Evolutionary conservation across 306 rosid genomes (phyloP).

Genomic region (Vigna nakashimae): DNA sequence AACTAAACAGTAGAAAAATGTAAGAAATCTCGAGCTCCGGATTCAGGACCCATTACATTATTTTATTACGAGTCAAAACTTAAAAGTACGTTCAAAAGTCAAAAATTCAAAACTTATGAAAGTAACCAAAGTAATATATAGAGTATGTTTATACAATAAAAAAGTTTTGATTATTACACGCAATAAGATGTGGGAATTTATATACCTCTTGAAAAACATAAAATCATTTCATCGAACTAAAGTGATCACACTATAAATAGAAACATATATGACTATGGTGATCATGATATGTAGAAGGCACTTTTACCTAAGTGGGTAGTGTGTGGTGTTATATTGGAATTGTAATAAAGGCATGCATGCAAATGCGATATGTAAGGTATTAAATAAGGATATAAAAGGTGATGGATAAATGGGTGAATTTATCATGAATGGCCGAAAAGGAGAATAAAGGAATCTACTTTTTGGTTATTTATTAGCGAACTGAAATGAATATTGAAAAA

Average conservation of each 20-base stretch:
- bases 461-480: slow-evolving; percentile 14
- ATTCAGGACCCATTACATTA: not conserved
- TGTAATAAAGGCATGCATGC: not conserved
- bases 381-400: not conserved
- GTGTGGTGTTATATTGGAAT: not conserved
- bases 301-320: slow-evolving; percentile 19
- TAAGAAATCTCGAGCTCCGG: not conserved
- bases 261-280: slow-evolving; percentile 6
- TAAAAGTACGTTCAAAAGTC: not conserved
- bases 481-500: not conserved
- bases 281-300: slow-evolving; percentile 3
- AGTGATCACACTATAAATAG: not conserved
- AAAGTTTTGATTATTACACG: not conserved
- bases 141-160: not conserved
- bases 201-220: too few relatives aligned
- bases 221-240: not conserved
- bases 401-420: slow-evolving; percentile 38
- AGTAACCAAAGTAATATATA: not conserved
- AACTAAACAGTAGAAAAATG: not conserved
- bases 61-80: slow-evolving; percentile 9
- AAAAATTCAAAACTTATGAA: not conserved
- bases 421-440: slow-evolving; percentile 32
- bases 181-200: not conserved
- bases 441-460: slow-evolving; percentile 32
- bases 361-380: not conserved